These are phyloP conservation scores for Podaxis rugospora DNA, from an alignment of 768 basidiomycete species.

Conservation along the genomic window DNA sequence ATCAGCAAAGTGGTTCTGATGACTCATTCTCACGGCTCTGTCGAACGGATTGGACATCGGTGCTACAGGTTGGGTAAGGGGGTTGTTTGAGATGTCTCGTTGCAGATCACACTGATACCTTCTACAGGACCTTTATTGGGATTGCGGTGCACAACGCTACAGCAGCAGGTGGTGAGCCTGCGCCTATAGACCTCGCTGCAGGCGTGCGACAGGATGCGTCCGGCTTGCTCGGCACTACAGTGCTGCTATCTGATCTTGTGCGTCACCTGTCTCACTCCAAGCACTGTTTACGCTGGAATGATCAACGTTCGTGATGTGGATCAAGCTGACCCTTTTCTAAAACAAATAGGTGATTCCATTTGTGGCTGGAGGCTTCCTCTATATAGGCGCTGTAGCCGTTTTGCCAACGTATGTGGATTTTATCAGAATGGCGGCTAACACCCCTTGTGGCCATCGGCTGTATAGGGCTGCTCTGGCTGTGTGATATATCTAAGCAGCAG, in stretches of 20 bases:
- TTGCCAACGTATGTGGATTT: constrained; percentile 70
- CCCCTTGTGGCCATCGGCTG: background rate
- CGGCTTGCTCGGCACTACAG: constrained; percentile 82
- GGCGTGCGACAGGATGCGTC: constrained; percentile 71
- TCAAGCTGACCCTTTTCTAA: constrained; percentile 13
- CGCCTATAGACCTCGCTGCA: constrained; percentile 61
- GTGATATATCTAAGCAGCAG: background rate
- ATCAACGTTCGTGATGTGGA: constrained; percentile 17
- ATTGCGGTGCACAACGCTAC: constrained; percentile 80
- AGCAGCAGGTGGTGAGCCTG: constrained; percentile 36
- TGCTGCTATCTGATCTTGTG: constrained; percentile 75
- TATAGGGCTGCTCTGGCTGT: background rate
- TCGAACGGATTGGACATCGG: background rate
- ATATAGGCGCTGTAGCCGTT: constrained; percentile 91
- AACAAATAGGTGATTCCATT: constrained; percentile 75
- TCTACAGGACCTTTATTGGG: constrained; percentile 75
- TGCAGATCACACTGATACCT: constrained; percentile 16
- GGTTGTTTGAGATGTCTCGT: constrained; percentile 16
- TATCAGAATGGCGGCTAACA: background rate
- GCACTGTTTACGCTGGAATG: background rate
- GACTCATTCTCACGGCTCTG: constrained; percentile 18
- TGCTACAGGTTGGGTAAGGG: constrained; percentile 38
- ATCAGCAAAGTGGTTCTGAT: constrained; percentile 14
- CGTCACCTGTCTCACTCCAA: constrained; percentile 24
- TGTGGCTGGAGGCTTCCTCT: constrained; percentile 88